A percentile compares a stretch with the other conserved stretches of the same genome.
phyloP scores from a whole-genome alignment of 768 basidiomycete genomes.

The Boletus tylopilopsis region DNA sequence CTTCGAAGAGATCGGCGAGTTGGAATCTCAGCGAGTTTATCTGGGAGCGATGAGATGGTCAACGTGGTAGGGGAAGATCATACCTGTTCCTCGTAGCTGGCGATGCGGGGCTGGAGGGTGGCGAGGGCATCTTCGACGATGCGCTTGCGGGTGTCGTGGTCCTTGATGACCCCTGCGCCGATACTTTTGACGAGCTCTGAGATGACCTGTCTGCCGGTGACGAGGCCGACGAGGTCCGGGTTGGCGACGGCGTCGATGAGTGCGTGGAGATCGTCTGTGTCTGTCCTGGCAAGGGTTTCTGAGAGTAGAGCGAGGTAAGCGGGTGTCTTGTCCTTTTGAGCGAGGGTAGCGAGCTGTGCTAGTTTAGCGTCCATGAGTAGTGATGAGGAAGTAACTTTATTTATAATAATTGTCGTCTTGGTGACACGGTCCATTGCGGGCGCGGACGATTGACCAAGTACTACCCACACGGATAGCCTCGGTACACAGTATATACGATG shows the following conservation, averaged over 20 bases:
- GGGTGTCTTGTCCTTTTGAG: slow-evolving; percentile 82
- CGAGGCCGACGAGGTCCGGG: slow-evolving; percentile 76
- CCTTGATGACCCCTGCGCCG: slow-evolving; percentile 49
- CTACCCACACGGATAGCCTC: no score
- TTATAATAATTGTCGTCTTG: no score
- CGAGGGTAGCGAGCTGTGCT: slow-evolving; percentile 55
- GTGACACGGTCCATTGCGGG: no score
- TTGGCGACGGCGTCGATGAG: slow-evolving; percentile 81
- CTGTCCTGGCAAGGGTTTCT: slow-evolving; percentile 54
- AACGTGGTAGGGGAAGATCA: slow-evolving; percentile 19
- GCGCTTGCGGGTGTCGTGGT: slow-evolving; percentile 58
- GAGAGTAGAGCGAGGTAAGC: slow-evolving; percentile 69
- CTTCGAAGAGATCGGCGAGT: slow-evolving; percentile 86
- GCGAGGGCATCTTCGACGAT: slow-evolving; percentile 74
- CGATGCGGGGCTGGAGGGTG: slow-evolving; percentile 71
- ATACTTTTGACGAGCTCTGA: slow-evolving; percentile 77
- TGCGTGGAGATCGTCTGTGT: slow-evolving; percentile 56
- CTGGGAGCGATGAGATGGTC: slow-evolving; percentile 37
- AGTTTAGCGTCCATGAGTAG: slow-evolving; percentile 52
- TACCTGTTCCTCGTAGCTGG: slow-evolving; percentile 96
- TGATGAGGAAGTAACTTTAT: no score
- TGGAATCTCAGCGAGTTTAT: slow-evolving; percentile 80
- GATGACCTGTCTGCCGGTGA: slow-evolving; percentile 85
- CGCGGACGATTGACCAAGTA: no score
- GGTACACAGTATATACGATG: no score